Conservation (phyloP, 345 rosid genomes). For the Gossypium stocksii region DNA sequence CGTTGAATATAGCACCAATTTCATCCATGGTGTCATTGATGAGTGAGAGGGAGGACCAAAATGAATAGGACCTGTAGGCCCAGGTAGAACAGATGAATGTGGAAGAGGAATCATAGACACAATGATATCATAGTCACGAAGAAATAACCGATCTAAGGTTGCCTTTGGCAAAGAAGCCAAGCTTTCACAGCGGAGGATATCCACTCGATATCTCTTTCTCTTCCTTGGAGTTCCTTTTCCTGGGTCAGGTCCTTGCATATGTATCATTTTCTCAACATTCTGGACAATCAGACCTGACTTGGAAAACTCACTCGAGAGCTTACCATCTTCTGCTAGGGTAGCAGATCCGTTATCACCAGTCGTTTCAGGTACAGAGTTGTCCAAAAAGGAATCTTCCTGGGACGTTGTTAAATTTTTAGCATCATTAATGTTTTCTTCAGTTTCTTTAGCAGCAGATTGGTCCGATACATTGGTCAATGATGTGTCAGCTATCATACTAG, state of each 20-base stretch:
- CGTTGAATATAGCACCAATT: conserved; percentile 76
- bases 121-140: conserved; percentile 90
- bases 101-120: conserved; percentile 89
- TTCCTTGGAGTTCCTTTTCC: conserved; percentile 46
- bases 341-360: conserved; percentile 30
- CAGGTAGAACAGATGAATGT: conserved; percentile 83
- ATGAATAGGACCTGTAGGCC: conserved; percentile 89
- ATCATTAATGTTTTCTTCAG: conserved; percentile 27
- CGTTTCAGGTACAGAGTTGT: conserved; percentile 32
- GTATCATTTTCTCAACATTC: conserved; percentile 38
- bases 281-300: conserved; percentile 34
- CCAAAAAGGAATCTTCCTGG: conserved; percentile 26
- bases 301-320: conserved; percentile 28
- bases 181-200: conserved; percentile 98
- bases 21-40: conserved; percentile 98
- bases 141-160: conserved; percentile 85
- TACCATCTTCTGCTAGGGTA: conserved; percentile 37
- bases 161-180: conserved; percentile 82
- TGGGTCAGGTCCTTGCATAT: conserved; percentile 43
- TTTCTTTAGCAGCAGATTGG: conserved; percentile 20
- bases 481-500: conserved; percentile 45
- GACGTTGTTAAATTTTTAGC: conserved; percentile 27
- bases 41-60: conserved; percentile 94
- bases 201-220: conserved; percentile 72
- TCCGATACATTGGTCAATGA: conserved; percentile 33